phyloP scores from a whole-genome alignment of 495 filamentous ascomycete species.

The Aspergillus bridgeri region DNA sequence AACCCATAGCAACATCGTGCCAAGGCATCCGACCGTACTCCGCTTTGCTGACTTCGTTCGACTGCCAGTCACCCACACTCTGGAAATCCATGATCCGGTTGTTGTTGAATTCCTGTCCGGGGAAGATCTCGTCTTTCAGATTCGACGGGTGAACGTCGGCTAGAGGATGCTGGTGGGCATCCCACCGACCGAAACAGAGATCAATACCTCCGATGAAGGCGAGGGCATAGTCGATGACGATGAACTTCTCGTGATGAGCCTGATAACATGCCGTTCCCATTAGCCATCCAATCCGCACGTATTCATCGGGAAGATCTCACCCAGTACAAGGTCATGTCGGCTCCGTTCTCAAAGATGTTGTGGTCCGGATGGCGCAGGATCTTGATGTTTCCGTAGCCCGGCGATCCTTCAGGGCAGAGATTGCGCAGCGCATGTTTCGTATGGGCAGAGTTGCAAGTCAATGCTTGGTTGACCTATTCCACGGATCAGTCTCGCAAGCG shows the following conservation, averaged over 20 bases:
- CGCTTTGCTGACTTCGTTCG: constrained; percentile 86
- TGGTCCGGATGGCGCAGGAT: constrained; percentile 95
- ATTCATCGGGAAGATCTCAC: constrained; percentile 19
- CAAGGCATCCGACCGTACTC: constrained; percentile 96
- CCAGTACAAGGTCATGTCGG: constrained; percentile 98
- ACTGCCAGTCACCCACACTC: constrained; percentile 84
- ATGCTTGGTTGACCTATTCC: constrained; percentile 60
- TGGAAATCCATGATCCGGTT: constrained; percentile 96
- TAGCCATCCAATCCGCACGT: too few relatives aligned
- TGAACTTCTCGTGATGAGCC: constrained; percentile 95
- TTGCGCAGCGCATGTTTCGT: constrained; percentile 83
- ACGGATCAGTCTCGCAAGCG: not conserved
- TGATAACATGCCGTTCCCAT: constrained; percentile 20
- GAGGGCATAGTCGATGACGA: constrained; percentile 85
- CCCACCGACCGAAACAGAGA: constrained; percentile 96
- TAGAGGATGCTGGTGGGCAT: constrained; percentile 76
- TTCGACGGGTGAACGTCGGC: constrained; percentile 85
- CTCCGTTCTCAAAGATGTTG: constrained; percentile 87
- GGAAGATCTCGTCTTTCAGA: constrained; percentile 82
- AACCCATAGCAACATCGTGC: constrained; percentile 91
- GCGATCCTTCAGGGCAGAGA: constrained; percentile 75
- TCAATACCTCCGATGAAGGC: constrained; percentile 94
- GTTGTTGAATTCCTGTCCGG: constrained; percentile 94
- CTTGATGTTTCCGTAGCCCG: constrained; percentile 80
- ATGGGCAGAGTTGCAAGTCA: constrained; percentile 90